Base-by-base conservation (phyloP, 805 yeast species). In the Starmerella powellii region DNA sequence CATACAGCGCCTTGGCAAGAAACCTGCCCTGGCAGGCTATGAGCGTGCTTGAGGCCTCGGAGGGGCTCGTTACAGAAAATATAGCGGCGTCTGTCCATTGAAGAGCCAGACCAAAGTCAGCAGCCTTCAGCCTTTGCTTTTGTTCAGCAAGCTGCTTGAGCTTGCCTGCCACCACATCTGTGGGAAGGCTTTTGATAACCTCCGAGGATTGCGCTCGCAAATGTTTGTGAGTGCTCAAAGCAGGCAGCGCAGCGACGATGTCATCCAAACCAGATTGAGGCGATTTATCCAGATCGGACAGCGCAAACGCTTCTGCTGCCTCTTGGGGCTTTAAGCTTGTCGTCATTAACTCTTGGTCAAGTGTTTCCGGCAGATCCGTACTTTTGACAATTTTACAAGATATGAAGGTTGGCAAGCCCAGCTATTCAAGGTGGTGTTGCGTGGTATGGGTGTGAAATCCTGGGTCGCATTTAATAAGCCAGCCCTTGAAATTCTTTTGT, bases 91-190 rank as follows among this genome's bases (percentile, higher is more conserved):
- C 18, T 4, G 38, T 26, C 43, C 43, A 40, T 6, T 28, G 19
- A 3, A 40, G 39, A 3, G 34, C 43, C 26, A 40, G 43, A 3
- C 43, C 43, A 16, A 21, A 18, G 17, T 40, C 43, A 2, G 43
- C 4, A 11, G 38, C 43, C 27, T 40, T 29, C 31, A 35, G 5
- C 3, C 19, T 28, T 10, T 16, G 31, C 15, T 8, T 19, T 6
- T 13, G 10, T 3, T 12, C 6, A 3, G 43, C 39, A 12, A 28
- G 18, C 3, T 24, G 30, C 6, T 8, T 11, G 8, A 40, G 16
- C 3, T 13, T 18, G 4, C 6, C 21, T 5, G 19, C 20, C 12
- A 28, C 29, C 4, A 15, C 10, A 6, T 24, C n/a, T 4, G 28
- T 17, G 5, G 43, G 39, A 3, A 18, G 30, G 4, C 19, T 4